Base-by-base conservation (phyloP, 176 grass and related monocot genomes). In the Typha latifolia region DNA sequence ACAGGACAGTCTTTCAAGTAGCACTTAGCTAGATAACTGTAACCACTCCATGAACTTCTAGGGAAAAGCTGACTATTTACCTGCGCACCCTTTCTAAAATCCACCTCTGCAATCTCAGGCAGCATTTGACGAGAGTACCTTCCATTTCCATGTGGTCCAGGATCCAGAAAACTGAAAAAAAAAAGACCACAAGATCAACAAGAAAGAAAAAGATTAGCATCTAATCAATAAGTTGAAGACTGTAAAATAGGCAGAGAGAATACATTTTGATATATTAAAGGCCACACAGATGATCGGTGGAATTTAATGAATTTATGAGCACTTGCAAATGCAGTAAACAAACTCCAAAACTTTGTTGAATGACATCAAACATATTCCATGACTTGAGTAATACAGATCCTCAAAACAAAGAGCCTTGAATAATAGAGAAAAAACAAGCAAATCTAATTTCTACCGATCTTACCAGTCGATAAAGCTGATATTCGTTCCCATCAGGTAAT, bases 71-170 rank as follows among this genome's bases (percentile, higher is more conserved):
- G 69, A 71, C 62, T 62, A 14, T 64, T 15, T 77, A 99, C 94
- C 89, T 99, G 94, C 49, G 94, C 85, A 72, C 94, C 94, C 80
- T 99, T 99, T 83, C 94, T 92, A 69, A 99, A 99, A 65, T 90
- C 83, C 34, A 70, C 80, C 66, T 81, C 74, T 16, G 88, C 81
- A 68, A 99, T 82, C 82, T 93, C 94, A 48, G 94, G 94, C 68
- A 85, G 32, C 89, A 99, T 92, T 32, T 83, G 82, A 62, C 49
- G 31, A 47, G 89, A 83, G 62, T 90, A 99, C 77, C 94, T 92
- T 75, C 89, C 94, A 68, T 77, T 87, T 75, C 94, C 94, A 87
- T 99, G 94, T 71, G 94, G 94, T 14, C 94, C 94, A 71, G 94
- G 94, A 87, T 99, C 94, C 49, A 69, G 79, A 82, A 99, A 99